Base-by-base conservation (phyloP, 805 yeast genomes). In the Spathaspora arborariae region DNA sequence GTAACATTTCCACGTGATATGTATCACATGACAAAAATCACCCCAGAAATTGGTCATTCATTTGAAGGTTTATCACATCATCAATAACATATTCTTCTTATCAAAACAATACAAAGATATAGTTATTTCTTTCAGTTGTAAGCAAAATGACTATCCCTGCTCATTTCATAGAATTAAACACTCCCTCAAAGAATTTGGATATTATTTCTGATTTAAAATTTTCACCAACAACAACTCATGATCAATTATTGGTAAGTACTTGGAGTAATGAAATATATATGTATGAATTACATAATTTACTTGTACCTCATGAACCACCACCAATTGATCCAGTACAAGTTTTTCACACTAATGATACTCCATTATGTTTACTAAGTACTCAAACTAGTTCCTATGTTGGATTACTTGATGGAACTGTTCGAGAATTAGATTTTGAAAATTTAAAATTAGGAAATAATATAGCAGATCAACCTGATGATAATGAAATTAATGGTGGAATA, bases 251-350 rank as follows among this genome's bases (percentile, higher is more conserved):
- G 2, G 78, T 70, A 1, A 68, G 84, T 2, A 67, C 83, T 0
- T 84, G 89, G 88, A 86, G 81, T 52, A 75, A 79, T 2, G 56
- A 67, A 2, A 56, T 81, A 0, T 56, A 70, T 4, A 59, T 80
- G 3, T 81, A 74, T 55, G 73, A 74, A 48, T 54, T 56, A 22
- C 27, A 35, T 10, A 22, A 35, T 11, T 46, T 39, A 11, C 15
- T 39, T 9, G 11, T 34, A 37, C 59, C 67, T 1, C 58, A 60
- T 20, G 33, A 20, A 4, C 41, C 34, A 18, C 42, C 46, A 13
- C n/a, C 26, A 18, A 21, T 34, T 19, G 39, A 37, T 3, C 49
- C 49, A 1, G 24, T 39, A 2, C 33, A 19, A 1, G 21, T 45
- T 4, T 21, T 34, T 15, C 42, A 40, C 6, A 22, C 45, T 8